These are phyloP conservation scores for Alternaria sp. DNA, from an alignment of 2,329 filamentous ascomycete genomes.

Conservation along the genomic window DNA sequence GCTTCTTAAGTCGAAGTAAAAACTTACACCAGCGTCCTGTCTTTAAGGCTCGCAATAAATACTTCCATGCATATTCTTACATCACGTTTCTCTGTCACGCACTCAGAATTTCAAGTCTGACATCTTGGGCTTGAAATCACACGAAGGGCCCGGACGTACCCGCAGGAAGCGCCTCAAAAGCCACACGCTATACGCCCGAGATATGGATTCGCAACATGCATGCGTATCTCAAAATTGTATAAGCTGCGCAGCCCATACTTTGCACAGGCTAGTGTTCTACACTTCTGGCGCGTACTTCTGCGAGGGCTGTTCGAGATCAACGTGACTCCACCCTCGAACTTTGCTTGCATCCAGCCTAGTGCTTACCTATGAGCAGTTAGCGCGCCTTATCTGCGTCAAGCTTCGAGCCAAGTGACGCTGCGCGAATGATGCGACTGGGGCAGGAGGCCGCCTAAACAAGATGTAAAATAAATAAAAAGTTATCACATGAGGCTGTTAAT, in stretches of 20 bases:
- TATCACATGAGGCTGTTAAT: background rate
- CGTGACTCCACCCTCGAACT: background rate
- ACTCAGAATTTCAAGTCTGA: background rate
- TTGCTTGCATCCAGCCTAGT: background rate
- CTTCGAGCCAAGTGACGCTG: conserved; percentile 1
- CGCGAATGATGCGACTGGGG: background rate
- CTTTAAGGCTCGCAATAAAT: background rate
- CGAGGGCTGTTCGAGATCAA: background rate
- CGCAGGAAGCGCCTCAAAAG: background rate
- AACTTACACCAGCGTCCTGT: background rate
- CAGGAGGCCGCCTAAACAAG: background rate
- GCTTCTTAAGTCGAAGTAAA: background rate
- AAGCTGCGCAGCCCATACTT: background rate
- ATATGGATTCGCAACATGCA: background rate
- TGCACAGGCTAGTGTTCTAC: background rate
- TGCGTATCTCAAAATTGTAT: background rate
- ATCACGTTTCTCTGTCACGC: background rate
- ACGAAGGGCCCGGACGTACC: background rate
- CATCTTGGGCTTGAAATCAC: background rate
- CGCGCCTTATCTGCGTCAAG: conserved; percentile 4
- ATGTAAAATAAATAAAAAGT: background rate
- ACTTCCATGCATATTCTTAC: background rate
- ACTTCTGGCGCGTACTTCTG: background rate
- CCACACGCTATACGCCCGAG: background rate
- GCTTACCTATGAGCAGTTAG: background rate